Evolutionary conservation across 2,329 filamentous ascomycete species (phyloP).

Genomic region (Ceratocystis variospora): DNA sequence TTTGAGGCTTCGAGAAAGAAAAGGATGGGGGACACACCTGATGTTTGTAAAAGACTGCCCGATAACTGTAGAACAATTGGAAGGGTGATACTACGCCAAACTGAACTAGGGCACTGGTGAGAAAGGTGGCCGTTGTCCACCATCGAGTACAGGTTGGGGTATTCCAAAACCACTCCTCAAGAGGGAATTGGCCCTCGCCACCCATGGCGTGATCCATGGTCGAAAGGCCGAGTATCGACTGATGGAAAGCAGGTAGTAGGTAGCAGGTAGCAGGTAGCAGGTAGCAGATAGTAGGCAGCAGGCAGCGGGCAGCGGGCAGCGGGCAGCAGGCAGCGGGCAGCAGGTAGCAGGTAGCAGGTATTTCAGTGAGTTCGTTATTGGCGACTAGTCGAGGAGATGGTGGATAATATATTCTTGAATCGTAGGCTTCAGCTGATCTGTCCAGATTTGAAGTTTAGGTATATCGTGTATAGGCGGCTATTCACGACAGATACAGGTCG

Average conservation of each 20-base stretch:
- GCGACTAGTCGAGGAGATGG: too few relatives aligned
- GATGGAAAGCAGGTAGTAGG: neutral
- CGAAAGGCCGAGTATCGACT: neutral
- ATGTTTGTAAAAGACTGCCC: slow-evolving; percentile 77
- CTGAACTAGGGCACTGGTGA: slow-evolving; percentile 79
- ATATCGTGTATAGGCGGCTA: too few relatives aligned
- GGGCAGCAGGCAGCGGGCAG: too few relatives aligned
- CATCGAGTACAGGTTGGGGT: slow-evolving; percentile 92
- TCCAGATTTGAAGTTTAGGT: too few relatives aligned
- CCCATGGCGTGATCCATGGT: slow-evolving; percentile 45
- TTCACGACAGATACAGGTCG: too few relatives aligned
- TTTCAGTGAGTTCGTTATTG: neutral
- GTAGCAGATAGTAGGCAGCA: too few relatives aligned
- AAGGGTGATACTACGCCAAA: slow-evolving; percentile 86
- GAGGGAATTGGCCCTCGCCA: slow-evolving; percentile 53
- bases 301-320: too few relatives aligned
- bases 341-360: too few relatives aligned
- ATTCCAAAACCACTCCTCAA: slow-evolving; percentile 98
- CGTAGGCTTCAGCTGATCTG: too few relatives aligned
- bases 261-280: too few relatives aligned
- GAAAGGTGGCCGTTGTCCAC: slow-evolving; percentile 89
- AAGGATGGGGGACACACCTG: slow-evolving; percentile 47
- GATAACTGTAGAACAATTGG: slow-evolving; percentile 93
- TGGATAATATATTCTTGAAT: too few relatives aligned
- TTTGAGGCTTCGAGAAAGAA: neutral